Evolutionary conservation across 129 eudicot species (phyloP).

Genomic region (Tagetes erecta): DNA sequence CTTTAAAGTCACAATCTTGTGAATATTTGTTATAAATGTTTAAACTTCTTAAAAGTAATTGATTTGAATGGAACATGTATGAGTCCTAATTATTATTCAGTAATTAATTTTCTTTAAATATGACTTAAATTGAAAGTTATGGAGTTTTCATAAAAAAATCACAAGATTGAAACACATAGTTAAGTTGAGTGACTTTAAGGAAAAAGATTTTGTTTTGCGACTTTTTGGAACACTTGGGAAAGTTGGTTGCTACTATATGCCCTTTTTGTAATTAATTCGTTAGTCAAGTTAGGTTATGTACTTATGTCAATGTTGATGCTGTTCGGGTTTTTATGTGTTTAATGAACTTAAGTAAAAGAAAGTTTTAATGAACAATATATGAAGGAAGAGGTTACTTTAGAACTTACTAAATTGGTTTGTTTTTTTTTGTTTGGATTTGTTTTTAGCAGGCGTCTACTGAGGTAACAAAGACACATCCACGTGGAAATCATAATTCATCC

Average conservation of each 20-base stretch:
- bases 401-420: constrained; percentile 4
- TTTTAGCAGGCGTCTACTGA: constrained; percentile 53
- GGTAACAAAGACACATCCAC: constrained; percentile 58
- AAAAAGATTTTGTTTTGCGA: too few species aligned
- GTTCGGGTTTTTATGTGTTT: not conserved
- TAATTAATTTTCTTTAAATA: not conserved
- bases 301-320: not conserved
- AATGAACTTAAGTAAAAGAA: not conserved
- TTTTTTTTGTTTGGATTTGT: not conserved
- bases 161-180: too few species aligned
- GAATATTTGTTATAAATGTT: too few species aligned
- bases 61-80: too few species aligned
- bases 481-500: constrained; percentile 44
- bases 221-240: too few species aligned
- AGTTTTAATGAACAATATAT: not conserved
- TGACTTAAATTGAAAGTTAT: not conserved
- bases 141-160: too few species aligned
- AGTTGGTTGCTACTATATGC: too few species aligned
- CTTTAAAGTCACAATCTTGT: too few species aligned
- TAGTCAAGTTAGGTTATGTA: not conserved
- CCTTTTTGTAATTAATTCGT: too few species aligned
- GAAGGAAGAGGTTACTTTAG: not conserved
- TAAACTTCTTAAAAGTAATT: too few species aligned
- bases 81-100: not conserved
- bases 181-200: too few species aligned